Base-by-base conservation (phyloP, 805 yeast genomes). In the Hermanozyma aechmeae region DNA sequence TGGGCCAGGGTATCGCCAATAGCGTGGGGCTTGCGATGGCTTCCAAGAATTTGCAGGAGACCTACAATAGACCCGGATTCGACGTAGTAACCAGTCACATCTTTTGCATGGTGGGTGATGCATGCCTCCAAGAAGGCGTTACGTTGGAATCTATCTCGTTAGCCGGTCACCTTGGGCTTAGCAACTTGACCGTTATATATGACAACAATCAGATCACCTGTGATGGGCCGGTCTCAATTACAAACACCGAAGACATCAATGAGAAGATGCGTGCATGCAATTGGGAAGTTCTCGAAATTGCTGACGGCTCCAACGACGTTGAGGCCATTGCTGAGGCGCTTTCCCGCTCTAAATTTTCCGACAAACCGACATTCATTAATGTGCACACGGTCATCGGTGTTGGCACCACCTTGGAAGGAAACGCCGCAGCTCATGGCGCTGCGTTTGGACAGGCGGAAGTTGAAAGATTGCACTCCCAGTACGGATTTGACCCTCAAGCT, bases 1-100 rank as follows among this genome's bases (percentile, higher is more conserved):
- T 59, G 19, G 66, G 66, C n/a, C 65, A 59, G 41, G 65, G 65
- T 29, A 45, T 59, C 16, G 42, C 65, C 15, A 59, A 59, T 35
- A 50, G 60, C 9, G 61, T 60, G 11, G 65, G 65, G 9, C 30
- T 59, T 28, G 66, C 65, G 5, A 46, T 58, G 15, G 65, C 65
- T 15, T 26, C 49, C 5, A 57, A 56, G 32, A 52, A 58, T 27
- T 41, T 59, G 28, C 48, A 32, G 9, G 60, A 53, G 8, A 48
- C 46, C 15, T 59, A 51, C 36, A 60, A 60, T 46, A 45, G 41
- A 34, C 56, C 56, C 13, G 51, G 42, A 4, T 53, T 34, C 32
- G 41, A 41, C 5, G 50, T 59, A 16, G 45, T 56, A 15, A 34
- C 40, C 18, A 50, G 42, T 34, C 50, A 48, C 29, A 52, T 44